Evolutionary conservation across 768 basidiomycete genomes (phyloP), one percentile per base, ranked within the genome.

Genomic region (Lactarius hatsudake): DNA sequence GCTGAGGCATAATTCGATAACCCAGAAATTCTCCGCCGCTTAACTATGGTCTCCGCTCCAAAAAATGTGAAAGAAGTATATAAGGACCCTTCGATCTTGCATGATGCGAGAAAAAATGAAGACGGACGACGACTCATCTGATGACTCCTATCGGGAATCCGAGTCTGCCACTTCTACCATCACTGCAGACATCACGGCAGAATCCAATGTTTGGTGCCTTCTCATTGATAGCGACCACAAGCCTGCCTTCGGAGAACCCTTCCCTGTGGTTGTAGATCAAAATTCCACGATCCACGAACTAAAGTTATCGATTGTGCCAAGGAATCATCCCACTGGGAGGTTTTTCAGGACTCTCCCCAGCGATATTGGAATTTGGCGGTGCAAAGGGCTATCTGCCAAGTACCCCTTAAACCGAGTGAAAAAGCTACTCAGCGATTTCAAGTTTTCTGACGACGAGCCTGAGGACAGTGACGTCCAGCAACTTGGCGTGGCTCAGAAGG

Each of bases 401-500:
- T 5, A 9, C n/a, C 5, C 45, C 9, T n/a, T 45, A 3, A 5
- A n/a, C n/a, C 45, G 4, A n/a, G 8, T 10, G 45, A 45, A 45
- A 7, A 38, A 54, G 1, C 62, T 40, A 26, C 34, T 28, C 18
- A 48, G 23, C 42, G 17, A 26, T 18, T 7, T 45, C n/a, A 45
- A n/a, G 20, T n/a, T 51, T 30, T 30, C 43, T 18, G n/a, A 28
- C 53, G 40, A 45, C 30, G 32, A 32, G 32, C 32, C 32, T 32
- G 9, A 7, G 17, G 6, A 40, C 63, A 28, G 51, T 55, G 1
- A 8, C 63, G 0, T 63, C 62, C 66, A 67, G 18, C 63, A 63
- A 40, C 66, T 45, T 45, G 9, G 13, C 62, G 10, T 55, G 48
- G 5, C 36, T 30, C 40, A 54, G 63, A 45, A 13, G 1, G 20